Evolutionary conservation across 73 alveolate genomes (phyloP).

Genomic region (Uronychia setigera): DNA sequence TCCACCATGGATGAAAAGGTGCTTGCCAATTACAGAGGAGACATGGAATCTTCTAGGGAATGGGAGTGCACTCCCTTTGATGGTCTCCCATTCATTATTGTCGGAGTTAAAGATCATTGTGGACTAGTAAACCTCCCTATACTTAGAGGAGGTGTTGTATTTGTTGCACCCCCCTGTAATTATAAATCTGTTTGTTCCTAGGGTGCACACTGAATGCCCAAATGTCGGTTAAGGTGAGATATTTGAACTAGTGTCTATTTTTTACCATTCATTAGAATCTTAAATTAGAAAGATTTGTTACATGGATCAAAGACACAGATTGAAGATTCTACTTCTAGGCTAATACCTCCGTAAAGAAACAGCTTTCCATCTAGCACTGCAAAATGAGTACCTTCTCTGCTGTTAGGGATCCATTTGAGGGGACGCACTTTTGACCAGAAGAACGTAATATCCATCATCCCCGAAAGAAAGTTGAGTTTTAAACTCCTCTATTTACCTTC

Average conservation of each 20-base stretch:
- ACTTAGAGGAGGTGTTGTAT: slow-evolving; percentile 11
- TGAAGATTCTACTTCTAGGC: neutral
- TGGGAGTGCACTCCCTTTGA: neutral
- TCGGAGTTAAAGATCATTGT: slow-evolving; percentile 11
- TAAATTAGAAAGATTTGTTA: neutral
- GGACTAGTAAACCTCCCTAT: slow-evolving; percentile 13
- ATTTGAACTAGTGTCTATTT: neutral
- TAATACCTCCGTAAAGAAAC: slow-evolving; percentile 18
- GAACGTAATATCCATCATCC: neutral
- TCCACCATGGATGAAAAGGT: slow-evolving; percentile 30
- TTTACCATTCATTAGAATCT: neutral
- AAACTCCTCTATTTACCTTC: neutral
- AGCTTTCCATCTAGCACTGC: slow-evolving; percentile 16
- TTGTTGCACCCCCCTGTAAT: slow-evolving; percentile 10
- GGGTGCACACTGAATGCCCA: slow-evolving; percentile 18
- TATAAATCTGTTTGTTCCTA: neutral
- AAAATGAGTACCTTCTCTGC: slow-evolving; percentile 13
- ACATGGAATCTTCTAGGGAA: slow-evolving; percentile 7
- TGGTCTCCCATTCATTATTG: slow-evolving; percentile 12
- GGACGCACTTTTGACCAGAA: neutral
- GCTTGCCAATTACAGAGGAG: slow-evolving; percentile 6
- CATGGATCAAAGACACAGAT: neutral
- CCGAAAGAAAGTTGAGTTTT: neutral
- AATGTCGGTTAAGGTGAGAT: slow-evolving; percentile 8
- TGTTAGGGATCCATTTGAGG: slow-evolving; percentile 13